Evolutionary conservation across 1,284 basidiomycete genomes (phyloP), one percentile per base, ranked within the genome.

Genomic region (Pseudozyma sp.): DNA sequence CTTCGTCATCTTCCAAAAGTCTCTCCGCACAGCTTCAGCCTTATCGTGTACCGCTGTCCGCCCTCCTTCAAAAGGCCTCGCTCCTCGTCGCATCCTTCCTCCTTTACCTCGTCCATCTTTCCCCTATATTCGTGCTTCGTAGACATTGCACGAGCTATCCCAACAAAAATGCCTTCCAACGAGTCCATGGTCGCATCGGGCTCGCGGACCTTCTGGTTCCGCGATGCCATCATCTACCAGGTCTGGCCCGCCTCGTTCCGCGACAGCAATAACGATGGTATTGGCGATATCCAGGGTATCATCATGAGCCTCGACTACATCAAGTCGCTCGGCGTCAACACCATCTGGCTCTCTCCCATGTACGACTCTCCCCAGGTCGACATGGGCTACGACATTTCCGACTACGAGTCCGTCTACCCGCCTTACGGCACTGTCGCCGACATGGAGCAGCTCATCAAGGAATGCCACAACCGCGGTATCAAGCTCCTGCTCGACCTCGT

Each of bases 401-500:
- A 93, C 82, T 93, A 92, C 85, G 86, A 88, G 30, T 86, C 88
- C 73, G 90, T 93, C 70, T 90, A 92, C 85, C 88, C 89, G 14
- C 85, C 88, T 50, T 93, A 91, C 83, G 92, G 92, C 9, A 90
- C 90, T 0, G 82, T 92, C n/a, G 87, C 86, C 5, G 91, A 93
- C 77, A 91, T 90, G 88, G 90, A 92, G 74, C 86, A 84, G 14
- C 86, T 92, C 51, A 84, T 90, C 54, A 81, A 86, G 19, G 89
- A 87, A 6, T 87, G 89, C 48, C 90, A 92, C 69, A 82, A 87
- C 24, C 87, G 89, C 46, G 90, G 89, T 0, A 90, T 93, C 88
- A 91, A 90, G 78, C 86, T 92, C 50, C 88, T 92, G 87, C 90
- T 92, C 87, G 91, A 92, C 81, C 88, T 93, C 4, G 92, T 92